Percentiles rank a stretch among this genome's conserved stretches.
Conservation (phyloP, 441 rosid genomes). For the Jatropha podagrica region DNA sequence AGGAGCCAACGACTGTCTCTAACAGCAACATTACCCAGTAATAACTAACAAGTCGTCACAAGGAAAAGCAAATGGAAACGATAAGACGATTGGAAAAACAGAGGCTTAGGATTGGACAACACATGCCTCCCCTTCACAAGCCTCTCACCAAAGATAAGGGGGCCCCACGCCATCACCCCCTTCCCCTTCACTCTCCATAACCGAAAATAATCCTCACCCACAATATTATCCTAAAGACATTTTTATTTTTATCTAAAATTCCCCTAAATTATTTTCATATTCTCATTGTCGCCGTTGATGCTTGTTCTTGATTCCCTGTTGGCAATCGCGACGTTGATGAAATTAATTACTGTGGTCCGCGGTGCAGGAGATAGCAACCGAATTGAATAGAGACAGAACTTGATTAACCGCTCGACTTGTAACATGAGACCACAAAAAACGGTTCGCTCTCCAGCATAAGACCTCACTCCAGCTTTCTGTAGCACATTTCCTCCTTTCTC, state of each 20-base stretch:
- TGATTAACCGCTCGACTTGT: constrained; percentile 25
- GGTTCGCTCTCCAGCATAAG: constrained; percentile 17
- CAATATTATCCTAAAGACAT: not conserved
- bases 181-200: not conserved
- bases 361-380: constrained; percentile 16
- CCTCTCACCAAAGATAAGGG: constrained; percentile 60
- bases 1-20: too few relatives aligned
- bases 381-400: constrained; percentile 15
- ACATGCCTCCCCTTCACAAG: constrained; percentile 24
- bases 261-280: not conserved
- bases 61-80: not conserved
- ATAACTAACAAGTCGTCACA: not conserved
- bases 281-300: not conserved
- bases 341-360: not conserved
- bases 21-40: too few relatives aligned
- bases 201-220: not conserved
- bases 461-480: constrained; percentile 24
- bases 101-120: constrained; percentile 39
- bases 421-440: constrained; percentile 12
- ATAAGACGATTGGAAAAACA: constrained; percentile 36
- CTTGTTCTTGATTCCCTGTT: not conserved
- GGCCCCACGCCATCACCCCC: constrained; percentile 33
- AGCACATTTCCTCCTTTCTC: constrained; percentile 24
- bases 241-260: not conserved
- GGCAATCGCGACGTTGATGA: not conserved